Base-by-base conservation (phyloP, 495 filamentous ascomycete genomes). In the Aspergillus taichungensis region DNA sequence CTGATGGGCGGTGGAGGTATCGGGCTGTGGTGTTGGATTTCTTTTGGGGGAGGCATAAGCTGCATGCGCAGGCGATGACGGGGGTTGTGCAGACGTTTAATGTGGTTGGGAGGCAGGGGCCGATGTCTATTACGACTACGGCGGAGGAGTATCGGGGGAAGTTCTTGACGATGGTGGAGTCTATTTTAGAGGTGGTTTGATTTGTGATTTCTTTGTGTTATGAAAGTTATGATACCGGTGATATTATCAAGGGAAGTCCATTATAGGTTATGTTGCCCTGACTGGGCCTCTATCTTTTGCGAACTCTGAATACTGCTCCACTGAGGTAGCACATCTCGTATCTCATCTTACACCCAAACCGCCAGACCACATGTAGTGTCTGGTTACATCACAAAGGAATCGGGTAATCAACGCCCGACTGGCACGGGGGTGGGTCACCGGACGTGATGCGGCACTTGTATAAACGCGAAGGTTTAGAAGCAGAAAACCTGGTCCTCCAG, bases 401-500 rank as follows among this genome's bases (percentile, higher is more conserved):
- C 18, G 18, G 18, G 18, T 24, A 4, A 24, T 24, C 18, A 4
- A 24, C 18, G 18, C 18, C 18, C 18, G 18, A 24, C 18, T 24
- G 18, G 18, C 18, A 24, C 18, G 18, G 18, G 18, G 18, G 18
- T 24, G 18, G 18, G 18, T 4, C 18, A 24, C 18, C 18, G 18
- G 18, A 24, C 18, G 18, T 4, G 13, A 24, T 9, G 13, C 27
- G 8, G 12, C 8, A 37, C 12, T 6, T 35, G 13, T 13, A 14
- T 18, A 18, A n/a, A 11, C 13, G 34, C 35, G n/a, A n/a, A 34
- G 34, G 30, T 53, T 72, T 87, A 95, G 75, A 98, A 96, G 65
- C 88, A 91, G 75, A 98, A 98, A 54, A 98, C 88, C 67, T 96
- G 91, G 65, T 98, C 91, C 61, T 87, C 84, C 37, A 96, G 75